Percentiles rank a stretch among this genome's conserved stretches.
Evolutionary conservation across 2,329 filamentous ascomycete genomes (phyloP).

Genomic region (Aspergillus terreus): DNA sequence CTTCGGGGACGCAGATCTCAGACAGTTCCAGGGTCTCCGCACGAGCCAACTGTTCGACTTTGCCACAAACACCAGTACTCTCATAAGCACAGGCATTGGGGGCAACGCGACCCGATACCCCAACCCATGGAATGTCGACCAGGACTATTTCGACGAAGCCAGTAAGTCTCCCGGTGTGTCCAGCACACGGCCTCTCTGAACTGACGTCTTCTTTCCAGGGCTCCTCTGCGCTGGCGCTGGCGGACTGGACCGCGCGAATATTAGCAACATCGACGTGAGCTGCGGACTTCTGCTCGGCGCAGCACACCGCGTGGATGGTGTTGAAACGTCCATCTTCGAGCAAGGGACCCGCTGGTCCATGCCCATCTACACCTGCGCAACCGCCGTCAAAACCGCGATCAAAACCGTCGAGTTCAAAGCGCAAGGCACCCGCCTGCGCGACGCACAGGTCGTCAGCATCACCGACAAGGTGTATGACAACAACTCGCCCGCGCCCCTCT

Average conservation of each 20-base stretch:
- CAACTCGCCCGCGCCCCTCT: conserved; percentile 30
- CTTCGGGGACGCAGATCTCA: conserved; percentile 3
- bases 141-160: neutral
- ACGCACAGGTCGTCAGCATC: conserved; percentile 33
- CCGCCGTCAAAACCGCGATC: conserved; percentile 40
- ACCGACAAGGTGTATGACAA: conserved; percentile 34
- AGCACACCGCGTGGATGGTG: conserved; percentile 33
- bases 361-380: conserved; percentile 45
- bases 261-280: conserved; percentile 38
- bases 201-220: neutral
- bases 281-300: conserved; percentile 43
- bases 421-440: conserved; percentile 40
- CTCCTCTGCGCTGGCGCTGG: conserved; percentile 25
- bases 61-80: neutral
- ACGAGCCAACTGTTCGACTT: conserved; percentile 3
- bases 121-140: neutral
- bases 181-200: neutral
- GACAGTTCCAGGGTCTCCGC: conserved; percentile 2
- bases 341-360: conserved; percentile 41
- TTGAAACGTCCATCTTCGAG: conserved; percentile 35
- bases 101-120: neutral
- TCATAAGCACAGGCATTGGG: neutral
- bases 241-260: conserved; percentile 36
- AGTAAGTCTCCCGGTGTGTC: neutral
- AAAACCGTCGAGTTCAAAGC: conserved; percentile 44